These are phyloP conservation scores for Gryganskiella cystojenkinii DNA, from an alignment of 192 early-diverging fungal genomes.

Conservation along the genomic window DNA sequence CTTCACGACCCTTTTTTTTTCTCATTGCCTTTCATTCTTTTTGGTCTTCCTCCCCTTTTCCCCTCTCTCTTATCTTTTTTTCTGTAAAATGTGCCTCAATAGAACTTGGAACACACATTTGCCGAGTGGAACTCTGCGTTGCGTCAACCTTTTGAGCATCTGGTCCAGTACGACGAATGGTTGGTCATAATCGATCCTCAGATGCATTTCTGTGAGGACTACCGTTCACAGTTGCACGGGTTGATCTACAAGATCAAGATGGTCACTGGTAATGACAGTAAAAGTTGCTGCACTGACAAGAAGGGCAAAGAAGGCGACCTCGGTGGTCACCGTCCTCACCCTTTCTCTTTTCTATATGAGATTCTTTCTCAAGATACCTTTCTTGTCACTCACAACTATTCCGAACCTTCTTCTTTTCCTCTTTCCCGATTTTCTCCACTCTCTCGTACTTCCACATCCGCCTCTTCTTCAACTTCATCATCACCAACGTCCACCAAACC, in stretches of 20 bases:
- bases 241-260: conserved; percentile 44
- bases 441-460: not conserved
- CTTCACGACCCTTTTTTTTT: not conserved
- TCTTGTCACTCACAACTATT: conserved; percentile 1
- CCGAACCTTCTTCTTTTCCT: not conserved
- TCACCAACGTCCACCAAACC: too few species aligned
- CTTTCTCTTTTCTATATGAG: not conserved
- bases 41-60: too few species aligned
- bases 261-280: conserved; percentile 22
- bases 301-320: too few species aligned
- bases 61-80: not conserved
- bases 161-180: conserved; percentile 43
- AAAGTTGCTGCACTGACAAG: too few species aligned
- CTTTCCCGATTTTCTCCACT: not conserved
- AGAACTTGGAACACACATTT: conserved; percentile 42
- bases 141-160: conserved; percentile 40
- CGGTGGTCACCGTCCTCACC: not conserved
- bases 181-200: conserved; percentile 40
- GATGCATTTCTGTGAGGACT: conserved; percentile 21
- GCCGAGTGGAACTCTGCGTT: conserved; percentile 45
- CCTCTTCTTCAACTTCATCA: too few species aligned
- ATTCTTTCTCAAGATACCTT: not conserved
- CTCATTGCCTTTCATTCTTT: not conserved
- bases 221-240: conserved; percentile 19
- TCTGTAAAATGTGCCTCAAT: not conserved